Evolutionary conservation across 2,329 filamentous ascomycete species (phyloP).

Genomic region (Fusarium verticillioides): DNA sequence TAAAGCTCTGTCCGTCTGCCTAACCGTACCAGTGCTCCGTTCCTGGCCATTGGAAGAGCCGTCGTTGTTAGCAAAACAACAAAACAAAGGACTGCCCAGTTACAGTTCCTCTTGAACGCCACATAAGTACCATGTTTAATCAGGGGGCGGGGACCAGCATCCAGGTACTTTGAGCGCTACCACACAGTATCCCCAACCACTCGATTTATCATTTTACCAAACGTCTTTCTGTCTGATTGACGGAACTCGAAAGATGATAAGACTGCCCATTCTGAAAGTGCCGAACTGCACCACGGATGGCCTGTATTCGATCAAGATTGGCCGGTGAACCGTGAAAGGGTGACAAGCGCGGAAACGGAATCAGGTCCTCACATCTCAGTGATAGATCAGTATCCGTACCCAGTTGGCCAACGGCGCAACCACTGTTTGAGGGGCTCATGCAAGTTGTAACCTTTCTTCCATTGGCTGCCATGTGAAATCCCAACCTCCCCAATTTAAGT

Average conservation of each 20-base stretch:
- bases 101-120: slow-evolving; percentile 23
- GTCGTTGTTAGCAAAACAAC: slow-evolving; percentile 28
- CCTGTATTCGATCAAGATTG: slow-evolving; percentile 2
- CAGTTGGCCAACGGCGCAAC: neutral
- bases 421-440: slow-evolving; percentile 21
- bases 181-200: slow-evolving; percentile 31
- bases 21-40: slow-evolving; percentile 24
- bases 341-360: slow-evolving; percentile 3
- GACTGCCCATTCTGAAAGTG: neutral
- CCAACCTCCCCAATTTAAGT: slow-evolving; percentile 40
- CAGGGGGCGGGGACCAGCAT: slow-evolving; percentile 29
- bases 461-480: slow-evolving; percentile 40
- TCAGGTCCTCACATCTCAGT: neutral
- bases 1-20: slow-evolving; percentile 8
- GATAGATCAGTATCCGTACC: neutral
- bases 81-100: slow-evolving; percentile 39
- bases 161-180: slow-evolving; percentile 11
- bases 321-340: neutral
- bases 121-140: slow-evolving; percentile 37
- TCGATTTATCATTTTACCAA: neutral
- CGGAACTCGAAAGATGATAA: neutral
- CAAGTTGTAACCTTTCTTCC: neutral
- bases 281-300: slow-evolving; percentile 18
- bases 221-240: neutral
- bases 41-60: slow-evolving; percentile 25